Conservation (phyloP, 441 rosid species). For the Metrosideros polymorpha region DNA sequence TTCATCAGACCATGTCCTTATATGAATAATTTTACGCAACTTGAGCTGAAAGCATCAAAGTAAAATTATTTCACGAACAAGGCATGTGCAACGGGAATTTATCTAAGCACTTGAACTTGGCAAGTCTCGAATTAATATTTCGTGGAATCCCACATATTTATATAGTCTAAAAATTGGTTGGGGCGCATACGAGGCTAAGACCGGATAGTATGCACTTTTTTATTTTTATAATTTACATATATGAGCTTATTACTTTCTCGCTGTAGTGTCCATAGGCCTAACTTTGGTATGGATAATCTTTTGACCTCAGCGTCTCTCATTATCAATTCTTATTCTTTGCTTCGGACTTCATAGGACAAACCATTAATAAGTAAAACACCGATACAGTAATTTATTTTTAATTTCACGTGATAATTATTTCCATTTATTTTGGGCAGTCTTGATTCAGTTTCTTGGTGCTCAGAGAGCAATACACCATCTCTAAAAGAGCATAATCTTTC, state of each 20-base stretch:
- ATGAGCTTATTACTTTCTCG: not conserved
- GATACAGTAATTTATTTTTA: not conserved
- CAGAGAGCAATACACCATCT: too few relatives aligned
- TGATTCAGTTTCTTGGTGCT: too few relatives aligned
- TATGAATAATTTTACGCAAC: too few relatives aligned
- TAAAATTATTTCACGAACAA: too few relatives aligned
- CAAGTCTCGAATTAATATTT: not conserved
- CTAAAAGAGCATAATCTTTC: too few relatives aligned
- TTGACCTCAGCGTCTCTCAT: too few relatives aligned
- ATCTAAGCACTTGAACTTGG: not conserved
- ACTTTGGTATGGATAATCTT: too few relatives aligned
- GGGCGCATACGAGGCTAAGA: not conserved
- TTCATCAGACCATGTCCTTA: fast-evolving
- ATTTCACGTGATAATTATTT: not conserved
- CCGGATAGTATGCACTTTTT: too few relatives aligned
- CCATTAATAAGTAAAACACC: fast-evolving
- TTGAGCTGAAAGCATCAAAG: too few relatives aligned
- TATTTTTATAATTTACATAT: too few relatives aligned
- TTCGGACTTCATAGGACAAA: not conserved
- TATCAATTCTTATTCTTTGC: not conserved
- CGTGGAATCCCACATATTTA: not conserved
- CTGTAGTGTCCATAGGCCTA: too few relatives aligned
- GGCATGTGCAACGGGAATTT: not conserved
- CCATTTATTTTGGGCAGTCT: not conserved
- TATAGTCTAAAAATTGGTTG: not conserved